Conservation (phyloP, 2,329 filamentous ascomycete genomes). For the Elsinoe necatrix region DNA sequence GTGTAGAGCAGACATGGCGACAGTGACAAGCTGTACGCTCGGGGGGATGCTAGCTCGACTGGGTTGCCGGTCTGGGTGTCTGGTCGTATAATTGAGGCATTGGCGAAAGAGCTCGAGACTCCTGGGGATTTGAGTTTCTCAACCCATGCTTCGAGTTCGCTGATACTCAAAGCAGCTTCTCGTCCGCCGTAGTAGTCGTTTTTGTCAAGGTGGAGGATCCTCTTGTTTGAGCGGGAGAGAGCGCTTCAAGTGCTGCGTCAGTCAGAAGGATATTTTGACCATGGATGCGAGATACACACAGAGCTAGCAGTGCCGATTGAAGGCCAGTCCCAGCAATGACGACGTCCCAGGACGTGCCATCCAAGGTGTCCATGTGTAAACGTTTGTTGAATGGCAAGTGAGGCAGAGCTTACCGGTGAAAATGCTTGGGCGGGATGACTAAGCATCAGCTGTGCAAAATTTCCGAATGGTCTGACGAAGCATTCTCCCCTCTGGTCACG, state of each 20-base stretch:
- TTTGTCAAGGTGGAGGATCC: conserved; percentile 78
- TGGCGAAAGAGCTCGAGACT: conserved; percentile 21
- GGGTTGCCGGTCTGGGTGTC: conserved; percentile 21
- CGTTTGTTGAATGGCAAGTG: conserved; percentile 9
- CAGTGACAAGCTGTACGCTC: conserved; percentile 74
- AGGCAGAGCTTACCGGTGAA: not conserved
- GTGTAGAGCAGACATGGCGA: conserved; percentile 82
- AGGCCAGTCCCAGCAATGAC: conserved; percentile 46
- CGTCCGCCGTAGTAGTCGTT: conserved; percentile 82
- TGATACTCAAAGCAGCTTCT: conserved; percentile 76
- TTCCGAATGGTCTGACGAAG: conserved; percentile 1
- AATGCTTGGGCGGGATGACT: conserved; percentile 10
- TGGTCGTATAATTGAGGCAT: conserved; percentile 30
- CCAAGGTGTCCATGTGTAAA: conserved; percentile 40
- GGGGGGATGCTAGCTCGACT: conserved; percentile 48
- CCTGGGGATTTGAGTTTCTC: conserved; percentile 30
- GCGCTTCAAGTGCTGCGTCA: conserved; percentile 68
- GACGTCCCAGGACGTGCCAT: conserved; percentile 45
- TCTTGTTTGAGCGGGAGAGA: conserved; percentile 84
- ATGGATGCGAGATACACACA: conserved; percentile 35
- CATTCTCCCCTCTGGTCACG: conserved; percentile 23
- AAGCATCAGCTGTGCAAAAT: conserved; percentile 8
- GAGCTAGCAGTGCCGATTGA: conserved; percentile 45
- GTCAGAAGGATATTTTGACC: conserved; percentile 52
- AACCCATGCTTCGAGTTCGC: conserved; percentile 72